Evolutionary conservation across 768 basidiomycete genomes (phyloP), one percentile per base, ranked within the genome.

Genomic region (Tricholoma matsutake): DNA sequence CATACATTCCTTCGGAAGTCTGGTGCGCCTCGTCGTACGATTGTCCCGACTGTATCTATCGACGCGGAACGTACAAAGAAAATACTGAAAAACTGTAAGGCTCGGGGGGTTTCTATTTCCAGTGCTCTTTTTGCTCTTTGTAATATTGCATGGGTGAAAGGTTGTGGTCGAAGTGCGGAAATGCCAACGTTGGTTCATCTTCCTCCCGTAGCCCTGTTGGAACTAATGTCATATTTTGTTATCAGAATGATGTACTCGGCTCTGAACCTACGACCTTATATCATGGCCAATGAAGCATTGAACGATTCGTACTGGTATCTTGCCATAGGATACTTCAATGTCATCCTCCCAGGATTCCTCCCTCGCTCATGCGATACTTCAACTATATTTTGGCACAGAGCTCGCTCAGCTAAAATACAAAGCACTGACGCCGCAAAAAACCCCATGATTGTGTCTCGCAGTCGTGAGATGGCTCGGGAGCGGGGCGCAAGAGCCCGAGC

Each of bases 181-280:
- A 71, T 84, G 52, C 87, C 86, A 5, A 81, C 76, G 83, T 86
- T 71, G 67, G 79, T 37, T 37, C 0, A 32, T 39, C 45, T 28
- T 20, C 28, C 35, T 8, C 43, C 51, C n/a, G 20, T 55, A n/a
- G 22, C 31, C 8, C 20, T 29, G 22, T 32, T 29, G 34, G 22
- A 22, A 35, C 13, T 45, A 25, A 47, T 64, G 57, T 31, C 5
- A 57, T 43, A 18, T 31, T 51, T 3, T 34, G 29, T 4, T 11
- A 9, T 18, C 60, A 87, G 86, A 59, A 84, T 94, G 85, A 87
- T 94, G 83, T 95, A 95, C 71, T 90, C 91, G 7, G 91, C 93
- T 11, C 77, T 93, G 54, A 94, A 94, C 72, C 75, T 93, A 39
- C 83, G 92, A 3, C 85, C 88, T 4, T 81, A 83, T 68, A 74